Conservation (phyloP, 1,284 basidiomycete genomes). For the Pascua guehoae region DNA sequence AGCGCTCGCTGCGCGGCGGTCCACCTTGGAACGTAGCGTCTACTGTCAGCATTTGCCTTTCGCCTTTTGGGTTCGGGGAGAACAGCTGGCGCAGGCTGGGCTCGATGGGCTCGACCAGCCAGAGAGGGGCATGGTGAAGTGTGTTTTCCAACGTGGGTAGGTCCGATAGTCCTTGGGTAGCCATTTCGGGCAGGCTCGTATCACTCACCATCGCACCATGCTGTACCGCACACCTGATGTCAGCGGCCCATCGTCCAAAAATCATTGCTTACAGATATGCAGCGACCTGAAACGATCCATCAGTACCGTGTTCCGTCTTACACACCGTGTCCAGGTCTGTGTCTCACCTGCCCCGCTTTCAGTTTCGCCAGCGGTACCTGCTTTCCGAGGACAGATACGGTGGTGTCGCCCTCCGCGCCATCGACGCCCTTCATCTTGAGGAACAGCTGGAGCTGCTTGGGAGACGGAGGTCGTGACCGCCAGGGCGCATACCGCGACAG, state of each 20-base stretch:
- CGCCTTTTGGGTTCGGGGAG: too few species aligned
- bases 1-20: not conserved
- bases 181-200: not conserved
- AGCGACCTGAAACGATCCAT: slow-evolving; percentile 22
- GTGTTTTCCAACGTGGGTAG: too few species aligned
- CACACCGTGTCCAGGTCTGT: too few species aligned
- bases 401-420: not conserved
- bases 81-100: too few species aligned
- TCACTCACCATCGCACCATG: slow-evolving; percentile 32
- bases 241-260: not conserved
- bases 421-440: slow-evolving; percentile 53
- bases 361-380: slow-evolving; percentile 13
- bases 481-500: slow-evolving; percentile 66
- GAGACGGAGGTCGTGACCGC: slow-evolving; percentile 65
- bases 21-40: not conserved
- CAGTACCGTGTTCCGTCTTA: too few species aligned
- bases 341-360: slow-evolving; percentile 8
- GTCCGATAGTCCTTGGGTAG: too few species aligned
- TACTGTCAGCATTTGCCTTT: not conserved
- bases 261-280: not conserved
- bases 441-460: slow-evolving; percentile 64
- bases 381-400: slow-evolving; percentile 22
- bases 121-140: too few species aligned
- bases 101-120: too few species aligned
- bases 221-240: slow-evolving; percentile 21